Conservation (phyloP, 1,284 basidiomycete genomes). For the Kwoniella shivajii region DNA sequence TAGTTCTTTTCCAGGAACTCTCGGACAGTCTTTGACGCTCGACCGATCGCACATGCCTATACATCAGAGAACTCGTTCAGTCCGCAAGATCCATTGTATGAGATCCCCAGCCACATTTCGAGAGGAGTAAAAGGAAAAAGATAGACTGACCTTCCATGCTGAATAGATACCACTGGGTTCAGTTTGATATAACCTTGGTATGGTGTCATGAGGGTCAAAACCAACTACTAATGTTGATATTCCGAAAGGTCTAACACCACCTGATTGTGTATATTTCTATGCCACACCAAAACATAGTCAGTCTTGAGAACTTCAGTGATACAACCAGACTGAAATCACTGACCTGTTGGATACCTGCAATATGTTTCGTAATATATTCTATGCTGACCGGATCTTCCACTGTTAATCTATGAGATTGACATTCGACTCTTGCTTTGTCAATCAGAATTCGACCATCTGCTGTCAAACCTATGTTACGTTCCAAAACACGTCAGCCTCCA, state of each 20-base stretch:
- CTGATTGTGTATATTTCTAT: slow-evolving; percentile 97
- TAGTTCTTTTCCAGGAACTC: slow-evolving; percentile 99
- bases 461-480: slow-evolving; percentile 70
- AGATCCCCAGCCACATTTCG: too few relatives aligned
- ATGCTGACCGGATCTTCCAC: slow-evolving; percentile 98
- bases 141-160: slow-evolving; percentile 84
- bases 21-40: slow-evolving; percentile 96
- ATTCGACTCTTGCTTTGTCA: slow-evolving; percentile 96
- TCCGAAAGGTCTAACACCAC: slow-evolving; percentile 97
- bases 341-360: slow-evolving; percentile 97
- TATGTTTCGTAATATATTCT: slow-evolving; percentile 97
- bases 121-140: neutral
- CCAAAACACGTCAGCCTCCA: neutral
- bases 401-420: slow-evolving; percentile 94
- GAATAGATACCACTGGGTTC: slow-evolving; percentile 98
- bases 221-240: slow-evolving; percentile 96
- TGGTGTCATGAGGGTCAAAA: slow-evolving; percentile 89
- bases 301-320: neutral
- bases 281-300: neutral
- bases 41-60: slow-evolving; percentile 94
- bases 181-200: slow-evolving; percentile 91
- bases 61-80: neutral
- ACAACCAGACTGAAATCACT: slow-evolving; percentile 29
- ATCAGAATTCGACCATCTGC: slow-evolving; percentile 97
- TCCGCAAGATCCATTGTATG: neutral